A percentile compares a stretch with the other conserved stretches of the same genome.
These are phyloP conservation scores for Candida chauliodis DNA, from an alignment of 805 yeast species.

Conservation along the genomic window DNA sequence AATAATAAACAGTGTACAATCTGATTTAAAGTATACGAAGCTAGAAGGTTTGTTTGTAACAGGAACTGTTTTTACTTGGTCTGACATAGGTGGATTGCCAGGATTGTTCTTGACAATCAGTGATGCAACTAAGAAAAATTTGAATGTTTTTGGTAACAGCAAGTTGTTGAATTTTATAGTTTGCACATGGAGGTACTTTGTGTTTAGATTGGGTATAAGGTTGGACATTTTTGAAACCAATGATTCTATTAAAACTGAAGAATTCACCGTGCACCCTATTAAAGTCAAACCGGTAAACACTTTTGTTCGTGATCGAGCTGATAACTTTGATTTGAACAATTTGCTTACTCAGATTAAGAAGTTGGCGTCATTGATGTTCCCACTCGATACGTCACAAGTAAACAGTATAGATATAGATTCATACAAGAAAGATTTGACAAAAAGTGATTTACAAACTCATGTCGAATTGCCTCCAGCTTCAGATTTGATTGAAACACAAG, in stretches of 20 bases:
- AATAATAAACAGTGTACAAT: conserved; percentile 48
- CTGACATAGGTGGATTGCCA: conserved; percentile 85
- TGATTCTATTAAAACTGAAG: conserved; percentile 31
- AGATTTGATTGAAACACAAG: conserved; percentile 26
- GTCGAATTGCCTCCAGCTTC: conserved; percentile 27
- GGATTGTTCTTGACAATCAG: conserved; percentile 80
- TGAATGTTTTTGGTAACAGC: conserved; percentile 48
- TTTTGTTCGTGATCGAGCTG: neutral
- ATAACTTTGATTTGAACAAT: conserved; percentile 5
- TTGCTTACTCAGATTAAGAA: conserved; percentile 22
- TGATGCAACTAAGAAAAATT: conserved; percentile 64
- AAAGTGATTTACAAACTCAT: conserved; percentile 37
- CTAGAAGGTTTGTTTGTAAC: conserved; percentile 68
- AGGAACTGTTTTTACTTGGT: conserved; percentile 70
- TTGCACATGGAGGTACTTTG: conserved; percentile 83
- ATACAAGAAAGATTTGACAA: conserved; percentile 35
- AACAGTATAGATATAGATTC: conserved; percentile 36
- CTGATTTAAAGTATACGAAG: conserved; percentile 53
- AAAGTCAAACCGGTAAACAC: conserved; percentile 15
- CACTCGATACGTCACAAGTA: conserved; percentile 41
- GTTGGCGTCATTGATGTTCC: conserved; percentile 55
- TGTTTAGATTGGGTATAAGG: conserved; percentile 70
- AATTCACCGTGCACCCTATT: conserved; percentile 37
- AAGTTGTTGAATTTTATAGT: conserved; percentile 46
- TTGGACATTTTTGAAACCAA: conserved; percentile 33